Percentiles rank a stretch among this genome's conserved stretches.
phyloP scores from a whole-genome alignment of 805 yeast genomes.

The Peterozyma toletana region DNA sequence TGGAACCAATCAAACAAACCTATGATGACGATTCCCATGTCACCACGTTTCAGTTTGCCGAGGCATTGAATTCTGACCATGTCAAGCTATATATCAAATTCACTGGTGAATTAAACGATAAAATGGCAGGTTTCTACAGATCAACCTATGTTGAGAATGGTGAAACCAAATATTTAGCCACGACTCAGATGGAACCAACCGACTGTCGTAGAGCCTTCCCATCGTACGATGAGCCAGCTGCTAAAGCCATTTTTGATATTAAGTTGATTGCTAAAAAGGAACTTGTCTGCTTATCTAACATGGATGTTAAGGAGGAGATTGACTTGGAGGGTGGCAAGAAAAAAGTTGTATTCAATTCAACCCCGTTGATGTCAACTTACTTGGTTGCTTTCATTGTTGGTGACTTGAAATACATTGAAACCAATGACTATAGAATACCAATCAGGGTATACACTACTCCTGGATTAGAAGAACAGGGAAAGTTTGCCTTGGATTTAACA shows the following conservation, averaged over 20 bases:
- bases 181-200: conserved; percentile 71
- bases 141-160: conserved; percentile 56
- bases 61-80: conserved; percentile 27
- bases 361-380: conserved; percentile 72
- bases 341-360: conserved; percentile 46
- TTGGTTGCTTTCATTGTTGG: conserved; percentile 69
- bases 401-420: conserved; percentile 56
- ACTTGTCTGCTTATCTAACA: conserved; percentile 59
- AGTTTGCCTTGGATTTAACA: conserved; percentile 39
- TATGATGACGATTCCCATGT: conserved; percentile 49
- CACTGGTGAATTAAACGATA: conserved; percentile 53
- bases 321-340: conserved; percentile 29
- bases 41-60: conserved; percentile 46
- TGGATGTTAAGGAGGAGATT: conserved; percentile 44
- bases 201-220: conserved; percentile 78
- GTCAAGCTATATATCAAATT: conserved; percentile 21
- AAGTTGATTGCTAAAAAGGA: conserved; percentile 43
- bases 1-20: conserved; percentile 14
- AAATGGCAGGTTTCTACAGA: conserved; percentile 72
- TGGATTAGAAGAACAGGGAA: conserved; percentile 38
- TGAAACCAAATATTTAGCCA: conserved; percentile 47
- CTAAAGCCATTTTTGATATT: conserved; percentile 60
- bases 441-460: conserved; percentile 47
- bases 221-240: conserved; percentile 65
- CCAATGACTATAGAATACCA: conserved; percentile 49